A percentile compares a stretch with the other conserved stretches of the same genome.
phyloP scores from a whole-genome alignment of 441 rosid species.

The Erodium chrysanthum region DNA sequence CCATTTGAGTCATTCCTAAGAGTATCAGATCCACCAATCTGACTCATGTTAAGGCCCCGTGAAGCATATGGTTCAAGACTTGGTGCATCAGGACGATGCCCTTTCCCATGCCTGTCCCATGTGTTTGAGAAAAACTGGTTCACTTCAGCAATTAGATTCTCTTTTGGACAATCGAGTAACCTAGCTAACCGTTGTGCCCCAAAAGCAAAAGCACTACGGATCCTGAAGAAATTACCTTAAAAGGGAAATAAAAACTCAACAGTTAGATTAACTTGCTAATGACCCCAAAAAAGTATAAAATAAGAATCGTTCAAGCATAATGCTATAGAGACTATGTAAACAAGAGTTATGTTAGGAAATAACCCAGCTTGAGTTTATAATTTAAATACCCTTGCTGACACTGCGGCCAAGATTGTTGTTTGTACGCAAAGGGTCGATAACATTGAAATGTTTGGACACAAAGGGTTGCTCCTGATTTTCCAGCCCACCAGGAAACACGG shows the following conservation, averaged over 20 bases:
- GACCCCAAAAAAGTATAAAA: neutral
- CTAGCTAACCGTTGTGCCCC: constrained; percentile 19
- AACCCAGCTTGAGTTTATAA: neutral
- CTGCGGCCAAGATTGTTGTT: constrained; percentile 22
- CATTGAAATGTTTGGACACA: constrained; percentile 15
- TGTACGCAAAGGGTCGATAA: constrained; percentile 21
- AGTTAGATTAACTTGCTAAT: neutral
- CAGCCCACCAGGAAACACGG: constrained; percentile 16
- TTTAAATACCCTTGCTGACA: constrained; percentile 17
- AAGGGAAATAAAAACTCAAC: constrained; percentile 1
- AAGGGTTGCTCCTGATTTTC: constrained; percentile 14
- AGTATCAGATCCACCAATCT: constrained; percentile 11
- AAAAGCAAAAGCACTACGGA: constrained; percentile 18
- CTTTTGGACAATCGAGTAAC: constrained; percentile 19
- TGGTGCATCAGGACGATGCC: constrained; percentile 16
- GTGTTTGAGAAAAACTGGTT: constrained; percentile 17
- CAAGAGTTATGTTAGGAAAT: neutral
- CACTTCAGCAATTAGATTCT: constrained; percentile 15
- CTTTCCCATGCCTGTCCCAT: constrained; percentile 18
- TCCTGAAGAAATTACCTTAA: constrained; percentile 19
- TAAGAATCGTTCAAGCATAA: neutral
- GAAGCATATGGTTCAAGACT: constrained; percentile 7
- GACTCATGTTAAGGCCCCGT: constrained; percentile 1
- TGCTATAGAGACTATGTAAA: neutral
- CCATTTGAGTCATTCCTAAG: constrained; percentile 7